These are phyloP conservation scores for Talaromyces borbonicus DNA, from an alignment of 495 filamentous ascomycete species.

Conservation along the genomic window DNA sequence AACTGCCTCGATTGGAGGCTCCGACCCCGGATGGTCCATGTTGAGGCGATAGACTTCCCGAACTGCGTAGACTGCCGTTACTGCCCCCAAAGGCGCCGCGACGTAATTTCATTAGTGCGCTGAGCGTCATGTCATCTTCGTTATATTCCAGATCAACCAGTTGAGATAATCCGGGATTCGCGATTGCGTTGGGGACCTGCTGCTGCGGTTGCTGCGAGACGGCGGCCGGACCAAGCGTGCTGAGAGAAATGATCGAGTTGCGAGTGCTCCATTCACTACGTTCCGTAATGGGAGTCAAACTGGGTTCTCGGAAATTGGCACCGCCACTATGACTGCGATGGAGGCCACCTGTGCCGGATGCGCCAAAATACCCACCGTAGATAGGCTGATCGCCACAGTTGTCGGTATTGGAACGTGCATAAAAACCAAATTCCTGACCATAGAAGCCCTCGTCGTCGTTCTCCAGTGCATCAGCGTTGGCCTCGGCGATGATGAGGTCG, in stretches of 20 bases:
- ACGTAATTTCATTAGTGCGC: conserved; percentile 60
- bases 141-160: conserved; percentile 56
- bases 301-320: conserved; percentile 70
- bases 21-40: conserved; percentile 9
- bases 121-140: conserved; percentile 63
- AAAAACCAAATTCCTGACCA: conserved; percentile 97
- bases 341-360: conserved; percentile 51
- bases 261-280: conserved; percentile 91
- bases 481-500: conserved; percentile 85
- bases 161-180: conserved; percentile 59
- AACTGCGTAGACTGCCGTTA: conserved; percentile 58
- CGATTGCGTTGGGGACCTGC: conserved; percentile 30
- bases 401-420: conserved; percentile 46
- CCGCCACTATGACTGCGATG: conserved; percentile 59
- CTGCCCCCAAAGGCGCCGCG: conserved; percentile 74
- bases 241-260: conserved; percentile 73
- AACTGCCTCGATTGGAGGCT: conserved; percentile 28
- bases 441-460: conserved; percentile 90
- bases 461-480: conserved; percentile 87
- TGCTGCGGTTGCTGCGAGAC: conserved; percentile 16
- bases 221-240: conserved; percentile 39
- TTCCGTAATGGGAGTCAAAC: conserved; percentile 92
- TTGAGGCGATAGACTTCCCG: conserved; percentile 46
- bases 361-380: conserved; percentile 88
- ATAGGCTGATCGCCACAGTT: conserved; percentile 42